Conservation (phyloP, 1,284 basidiomycete genomes). For the Trametes sp. region DNA sequence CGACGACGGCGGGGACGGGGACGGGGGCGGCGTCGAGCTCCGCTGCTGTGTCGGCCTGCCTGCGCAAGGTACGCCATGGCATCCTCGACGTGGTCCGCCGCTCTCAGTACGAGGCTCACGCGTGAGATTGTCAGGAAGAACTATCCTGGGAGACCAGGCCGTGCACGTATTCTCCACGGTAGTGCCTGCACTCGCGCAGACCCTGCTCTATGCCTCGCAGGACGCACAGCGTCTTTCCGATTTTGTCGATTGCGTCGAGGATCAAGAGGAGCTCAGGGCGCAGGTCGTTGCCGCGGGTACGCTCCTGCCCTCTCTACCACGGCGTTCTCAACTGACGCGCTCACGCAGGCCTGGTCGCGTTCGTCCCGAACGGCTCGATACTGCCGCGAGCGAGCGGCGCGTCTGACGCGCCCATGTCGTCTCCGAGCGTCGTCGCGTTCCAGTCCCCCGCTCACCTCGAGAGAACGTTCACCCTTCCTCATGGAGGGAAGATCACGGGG, state of each 20-base stretch:
- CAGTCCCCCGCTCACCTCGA: conserved; percentile 29
- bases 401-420: conserved; percentile 29
- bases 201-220: conserved; percentile 24
- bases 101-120: too few relatives aligned
- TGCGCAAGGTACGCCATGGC: conserved; percentile 26
- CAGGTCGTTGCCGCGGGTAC: conserved; percentile 21
- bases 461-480: conserved; percentile 26
- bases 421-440: conserved; percentile 25
- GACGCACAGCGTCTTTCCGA: conserved; percentile 8
- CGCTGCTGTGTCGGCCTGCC: conserved; percentile 34
- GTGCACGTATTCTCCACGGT: conserved; percentile 18
- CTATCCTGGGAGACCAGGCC: conserved; percentile 29
- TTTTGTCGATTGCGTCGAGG: conserved; percentile 33
- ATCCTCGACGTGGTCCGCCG: too few relatives aligned
- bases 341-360: conserved; percentile 31
- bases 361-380: conserved; percentile 33
- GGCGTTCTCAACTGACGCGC: neutral
- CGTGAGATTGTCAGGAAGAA: too few relatives aligned
- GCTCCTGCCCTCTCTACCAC: neutral
- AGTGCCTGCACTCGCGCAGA: conserved; percentile 19
- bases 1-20: neutral
- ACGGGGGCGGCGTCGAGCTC: conserved; percentile 23
- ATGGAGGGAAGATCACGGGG: conserved; percentile 27
- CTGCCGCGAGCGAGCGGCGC: conserved; percentile 34
- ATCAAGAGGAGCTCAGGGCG: conserved; percentile 29